Conservation (phyloP, 2,329 filamentous ascomycete genomes). For the Claviceps citrina region DNA sequence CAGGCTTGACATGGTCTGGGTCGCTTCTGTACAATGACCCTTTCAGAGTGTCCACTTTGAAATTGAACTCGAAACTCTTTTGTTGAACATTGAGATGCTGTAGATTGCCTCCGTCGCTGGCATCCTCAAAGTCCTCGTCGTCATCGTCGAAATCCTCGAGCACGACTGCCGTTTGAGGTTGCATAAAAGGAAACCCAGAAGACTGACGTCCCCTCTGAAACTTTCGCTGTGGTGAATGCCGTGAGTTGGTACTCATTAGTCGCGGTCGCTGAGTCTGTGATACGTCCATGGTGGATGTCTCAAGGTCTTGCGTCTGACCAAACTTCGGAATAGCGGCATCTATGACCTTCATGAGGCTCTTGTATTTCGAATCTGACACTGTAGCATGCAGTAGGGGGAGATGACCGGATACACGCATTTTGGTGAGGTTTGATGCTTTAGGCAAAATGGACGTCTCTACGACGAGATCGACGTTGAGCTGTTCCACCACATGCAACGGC, state of each 20-base stretch:
- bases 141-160: conserved; percentile 62
- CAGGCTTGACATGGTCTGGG: conserved; percentile 56
- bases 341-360: conserved; percentile 87
- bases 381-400: conserved; percentile 83
- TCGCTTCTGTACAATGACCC: conserved; percentile 85
- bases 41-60: conserved; percentile 85
- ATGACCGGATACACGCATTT: conserved; percentile 79
- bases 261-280: conserved; percentile 25
- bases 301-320: conserved; percentile 22
- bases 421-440: conserved; percentile 83
- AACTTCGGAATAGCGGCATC: conserved; percentile 89
- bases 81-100: conserved; percentile 63
- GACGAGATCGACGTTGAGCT: conserved; percentile 93
- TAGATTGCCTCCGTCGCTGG: conserved; percentile 38
- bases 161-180: conserved; percentile 60
- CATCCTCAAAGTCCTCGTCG: conserved; percentile 52
- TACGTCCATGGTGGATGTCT: conserved; percentile 14
- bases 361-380: conserved; percentile 91
- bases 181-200: conserved; percentile 58
- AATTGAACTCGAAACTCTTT: conserved; percentile 88
- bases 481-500: conserved; percentile 79
- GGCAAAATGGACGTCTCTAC: conserved; percentile 96
- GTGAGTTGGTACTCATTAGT: conserved; percentile 31
- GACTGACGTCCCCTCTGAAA: conserved; percentile 40
- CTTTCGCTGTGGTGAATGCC: conserved; percentile 28